A percentile compares a stretch with the other conserved stretches of the same genome.
phyloP scores from a whole-genome alignment of 306 rosid genomes.

The Dryas drummondii region DNA sequence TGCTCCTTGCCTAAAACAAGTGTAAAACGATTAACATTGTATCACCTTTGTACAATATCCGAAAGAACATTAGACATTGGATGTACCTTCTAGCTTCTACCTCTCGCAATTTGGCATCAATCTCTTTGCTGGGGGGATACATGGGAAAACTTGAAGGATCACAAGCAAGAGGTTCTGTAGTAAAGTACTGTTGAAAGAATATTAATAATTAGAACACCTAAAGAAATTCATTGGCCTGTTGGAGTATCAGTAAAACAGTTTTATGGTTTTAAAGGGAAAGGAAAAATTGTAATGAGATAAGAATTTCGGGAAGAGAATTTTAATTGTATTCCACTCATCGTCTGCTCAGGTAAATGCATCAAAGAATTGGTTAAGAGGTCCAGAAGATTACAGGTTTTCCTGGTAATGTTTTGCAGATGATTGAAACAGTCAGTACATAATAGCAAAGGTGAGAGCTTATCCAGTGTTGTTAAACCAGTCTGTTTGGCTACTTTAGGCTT shows the following conservation, averaged over 20 bases:
- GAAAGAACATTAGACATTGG: neutral
- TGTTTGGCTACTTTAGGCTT: no score
- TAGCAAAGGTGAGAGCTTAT: neutral
- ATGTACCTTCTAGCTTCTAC: constrained; percentile 73
- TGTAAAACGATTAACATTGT: neutral
- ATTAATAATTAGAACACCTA: constrained; percentile 23
- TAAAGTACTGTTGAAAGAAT: constrained; percentile 61
- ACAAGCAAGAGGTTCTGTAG: constrained; percentile 72
- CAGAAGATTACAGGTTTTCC: neutral
- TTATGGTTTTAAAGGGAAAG: neutral
- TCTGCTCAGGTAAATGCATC: neutral
- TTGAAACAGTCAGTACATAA: neutral
- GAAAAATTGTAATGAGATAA: no score
- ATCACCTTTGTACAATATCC: neutral
- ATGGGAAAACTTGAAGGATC: constrained; percentile 85
- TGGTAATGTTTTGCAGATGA: neutral
- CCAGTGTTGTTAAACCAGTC: neutral
- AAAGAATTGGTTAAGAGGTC: neutral
- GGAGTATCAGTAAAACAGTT: neutral
- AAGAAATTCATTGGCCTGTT: constrained; percentile 16
- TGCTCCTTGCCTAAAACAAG: constrained; percentile 51
- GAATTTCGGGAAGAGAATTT: no score
- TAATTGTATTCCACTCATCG: no score
- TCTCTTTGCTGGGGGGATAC: constrained; percentile 95
- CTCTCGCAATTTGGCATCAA: constrained; percentile 69